Evolutionary conservation across 352 stramenopile genomes (phyloP).

Genomic region (Phytophthora vignae): DNA sequence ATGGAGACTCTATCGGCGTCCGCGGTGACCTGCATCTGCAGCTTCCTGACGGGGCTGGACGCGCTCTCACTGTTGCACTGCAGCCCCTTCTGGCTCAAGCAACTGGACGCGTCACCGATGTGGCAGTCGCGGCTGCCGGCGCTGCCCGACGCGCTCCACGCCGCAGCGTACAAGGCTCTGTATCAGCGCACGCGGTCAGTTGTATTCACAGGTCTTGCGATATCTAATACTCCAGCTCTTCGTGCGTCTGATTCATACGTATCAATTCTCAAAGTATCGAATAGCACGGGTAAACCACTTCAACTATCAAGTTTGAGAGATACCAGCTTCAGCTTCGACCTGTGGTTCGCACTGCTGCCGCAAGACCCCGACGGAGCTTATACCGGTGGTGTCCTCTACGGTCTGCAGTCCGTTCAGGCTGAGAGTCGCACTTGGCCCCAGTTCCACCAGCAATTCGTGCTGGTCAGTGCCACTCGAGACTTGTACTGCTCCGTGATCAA

Average conservation of each 20-base stretch:
- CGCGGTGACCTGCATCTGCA: conserved; percentile 6
- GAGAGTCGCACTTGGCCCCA: conserved; percentile 31
- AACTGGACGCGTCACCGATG: background rate
- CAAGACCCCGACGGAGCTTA: conserved; percentile 4
- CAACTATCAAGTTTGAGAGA: conserved; percentile 8
- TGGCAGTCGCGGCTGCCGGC: conserved; percentile 11
- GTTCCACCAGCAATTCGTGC: conserved; percentile 45
- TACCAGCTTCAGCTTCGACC: conserved; percentile 24
- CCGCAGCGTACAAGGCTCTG: conserved; percentile 5
- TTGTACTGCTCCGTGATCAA: conserved; percentile 46
- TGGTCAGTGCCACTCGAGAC: conserved; percentile 32
- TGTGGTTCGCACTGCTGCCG: conserved; percentile 40
- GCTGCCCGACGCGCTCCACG: background rate
- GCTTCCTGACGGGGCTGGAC: conserved; percentile 23
- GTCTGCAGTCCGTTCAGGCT: conserved; percentile 27
- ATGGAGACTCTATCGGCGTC: background rate
- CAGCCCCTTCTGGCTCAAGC: conserved; percentile 15
- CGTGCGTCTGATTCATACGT: background rate
- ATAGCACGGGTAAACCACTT: background rate
- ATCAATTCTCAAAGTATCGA: background rate
- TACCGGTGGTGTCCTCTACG: conserved; percentile 39
- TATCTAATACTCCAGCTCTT: background rate
- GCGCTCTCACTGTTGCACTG: conserved; percentile 24
- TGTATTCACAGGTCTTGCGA: conserved; percentile 2
- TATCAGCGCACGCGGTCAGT: conserved; percentile 16